These are phyloP conservation scores for Halenospora varia DNA, from an alignment of 495 filamentous ascomycete genomes.

Conservation along the genomic window DNA sequence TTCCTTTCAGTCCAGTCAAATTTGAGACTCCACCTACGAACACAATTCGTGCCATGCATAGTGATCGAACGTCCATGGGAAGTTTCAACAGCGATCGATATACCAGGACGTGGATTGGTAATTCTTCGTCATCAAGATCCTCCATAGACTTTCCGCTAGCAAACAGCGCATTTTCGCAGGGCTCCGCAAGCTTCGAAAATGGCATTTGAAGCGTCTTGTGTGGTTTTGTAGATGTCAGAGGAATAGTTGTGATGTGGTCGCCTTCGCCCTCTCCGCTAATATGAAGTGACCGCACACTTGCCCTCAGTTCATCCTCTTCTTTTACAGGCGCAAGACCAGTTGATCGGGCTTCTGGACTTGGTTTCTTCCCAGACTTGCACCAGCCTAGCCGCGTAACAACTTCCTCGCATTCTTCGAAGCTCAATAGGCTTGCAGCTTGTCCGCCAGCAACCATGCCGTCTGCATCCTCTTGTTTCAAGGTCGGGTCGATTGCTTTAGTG, in stretches of 20 bases:
- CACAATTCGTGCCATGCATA: conserved; percentile 87
- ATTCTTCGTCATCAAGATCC: conserved; percentile 80
- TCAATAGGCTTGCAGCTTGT: conserved; percentile 32
- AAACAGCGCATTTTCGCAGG: conserved; percentile 74
- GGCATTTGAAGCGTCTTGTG: conserved; percentile 55
- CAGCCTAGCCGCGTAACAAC: conserved; percentile 68
- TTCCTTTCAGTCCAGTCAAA: conserved; percentile 75
- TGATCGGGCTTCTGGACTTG: conserved; percentile 22
- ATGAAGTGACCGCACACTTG: conserved; percentile 23
- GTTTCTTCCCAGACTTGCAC: conserved; percentile 50
- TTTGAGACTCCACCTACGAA: conserved; percentile 79
- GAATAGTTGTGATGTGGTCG: conserved; percentile 32
- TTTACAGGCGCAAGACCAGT: conserved; percentile 41
- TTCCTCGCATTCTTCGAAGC: conserved; percentile 77
- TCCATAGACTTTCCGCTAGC: conserved; percentile 42
- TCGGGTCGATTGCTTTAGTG: conserved; percentile 28
- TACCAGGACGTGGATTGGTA: conserved; percentile 66
- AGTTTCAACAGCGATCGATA: conserved; percentile 72
- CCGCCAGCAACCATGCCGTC: conserved; percentile 15
- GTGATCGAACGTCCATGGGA: conserved; percentile 73
- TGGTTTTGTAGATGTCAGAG: conserved; percentile 41
- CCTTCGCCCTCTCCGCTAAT: conserved; percentile 18
- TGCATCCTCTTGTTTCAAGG: neutral
- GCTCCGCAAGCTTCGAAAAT: conserved; percentile 63
- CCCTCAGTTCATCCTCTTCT: conserved; percentile 43